Evolutionary conservation across 331 rosid species (phyloP), one percentile per base, ranked within the genome.

Genomic region (Dryas integrifolia): DNA sequence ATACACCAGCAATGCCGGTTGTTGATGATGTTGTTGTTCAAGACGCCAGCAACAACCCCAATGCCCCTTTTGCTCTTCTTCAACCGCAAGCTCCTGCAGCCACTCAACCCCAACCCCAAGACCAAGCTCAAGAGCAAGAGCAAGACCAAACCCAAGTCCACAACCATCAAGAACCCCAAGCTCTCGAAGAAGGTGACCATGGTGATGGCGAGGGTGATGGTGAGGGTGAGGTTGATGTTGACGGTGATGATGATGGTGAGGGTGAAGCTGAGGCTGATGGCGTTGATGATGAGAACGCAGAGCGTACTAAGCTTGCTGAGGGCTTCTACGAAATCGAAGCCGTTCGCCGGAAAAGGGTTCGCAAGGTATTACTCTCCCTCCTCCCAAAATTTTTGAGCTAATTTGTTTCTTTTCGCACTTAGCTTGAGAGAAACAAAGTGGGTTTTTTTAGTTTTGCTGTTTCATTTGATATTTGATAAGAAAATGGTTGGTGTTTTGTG

Each of bases 271-370:
- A 72, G 0, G 77, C 43, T 0, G 84, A 66, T 4, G 86, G 53
- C 11, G 79, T 58, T 46, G 78, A 75, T 7, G 82, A 55, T 1
- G 80, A 72, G 18, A 70, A 58, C 71, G 14, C 64, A 51, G 62
- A 64, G 50, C 79, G 87, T 40, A 83, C 81, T 3, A 71, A 83
- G 81, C 91, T 90, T 18, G 94, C 76, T 12, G 92, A 91, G 26
- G 96, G 93, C 44, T 89, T 79, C 70, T 91, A 83, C 67, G 97
- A 91, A 80, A 85, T 93, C 56, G 96, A 93, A 87, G 81, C 91
- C 75, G 87, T 91, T 58, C 97, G 96, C 68, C 91, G 96, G 43
- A 91, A 79, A 73, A 85, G 96, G 85, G 62, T 93, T 66, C 91
- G 94, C 9, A 91, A 93, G 96, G 98, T 90, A 65, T 52, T 24